These are phyloP conservation scores for Phytophthora crassamura DNA, from an alignment of 352 stramenopile species.

Conservation along the genomic window DNA sequence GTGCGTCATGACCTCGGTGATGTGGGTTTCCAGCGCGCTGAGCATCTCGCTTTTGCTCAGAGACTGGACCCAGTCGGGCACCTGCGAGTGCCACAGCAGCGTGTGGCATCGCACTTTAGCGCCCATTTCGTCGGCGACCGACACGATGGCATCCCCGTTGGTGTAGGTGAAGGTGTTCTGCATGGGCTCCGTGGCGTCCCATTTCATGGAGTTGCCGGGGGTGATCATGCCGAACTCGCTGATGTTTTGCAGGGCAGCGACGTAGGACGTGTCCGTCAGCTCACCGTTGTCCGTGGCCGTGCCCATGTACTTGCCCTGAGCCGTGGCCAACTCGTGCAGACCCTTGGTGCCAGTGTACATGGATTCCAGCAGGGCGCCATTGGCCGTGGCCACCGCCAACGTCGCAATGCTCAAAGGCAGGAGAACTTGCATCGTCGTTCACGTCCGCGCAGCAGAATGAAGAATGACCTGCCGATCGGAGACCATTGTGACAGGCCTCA, in stretches of 20 bases:
- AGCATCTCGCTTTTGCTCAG: slow-evolving; percentile 33
- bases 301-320: slow-evolving; percentile 41
- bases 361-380: slow-evolving; percentile 20
- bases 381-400: slow-evolving; percentile 16
- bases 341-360: slow-evolving; percentile 32
- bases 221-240: slow-evolving; percentile 40
- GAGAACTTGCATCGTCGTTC: slow-evolving; percentile 19
- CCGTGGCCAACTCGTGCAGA: slow-evolving; percentile 27
- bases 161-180: slow-evolving; percentile 35
- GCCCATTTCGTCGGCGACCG: slow-evolving; percentile 27
- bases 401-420: slow-evolving; percentile 12
- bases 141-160: slow-evolving; percentile 23
- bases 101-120: slow-evolving; percentile 40
- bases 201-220: slow-evolving; percentile 40
- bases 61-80: slow-evolving; percentile 32
- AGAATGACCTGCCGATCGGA: slow-evolving; percentile 14
- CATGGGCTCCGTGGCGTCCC: slow-evolving; percentile 28
- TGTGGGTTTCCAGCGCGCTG: slow-evolving; percentile 34
- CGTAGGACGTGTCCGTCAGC: slow-evolving; percentile 31
- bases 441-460: background rate
- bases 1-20: slow-evolving; percentile 35
- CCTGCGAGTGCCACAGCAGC: slow-evolving; percentile 35
- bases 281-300: slow-evolving; percentile 36
- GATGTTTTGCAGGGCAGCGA: slow-evolving; percentile 26
- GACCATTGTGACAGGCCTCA: background rate